These are phyloP conservation scores for Aspergillus fumigatus DNA, from an alignment of 2,329 filamentous ascomycete species.

Conservation along the genomic window DNA sequence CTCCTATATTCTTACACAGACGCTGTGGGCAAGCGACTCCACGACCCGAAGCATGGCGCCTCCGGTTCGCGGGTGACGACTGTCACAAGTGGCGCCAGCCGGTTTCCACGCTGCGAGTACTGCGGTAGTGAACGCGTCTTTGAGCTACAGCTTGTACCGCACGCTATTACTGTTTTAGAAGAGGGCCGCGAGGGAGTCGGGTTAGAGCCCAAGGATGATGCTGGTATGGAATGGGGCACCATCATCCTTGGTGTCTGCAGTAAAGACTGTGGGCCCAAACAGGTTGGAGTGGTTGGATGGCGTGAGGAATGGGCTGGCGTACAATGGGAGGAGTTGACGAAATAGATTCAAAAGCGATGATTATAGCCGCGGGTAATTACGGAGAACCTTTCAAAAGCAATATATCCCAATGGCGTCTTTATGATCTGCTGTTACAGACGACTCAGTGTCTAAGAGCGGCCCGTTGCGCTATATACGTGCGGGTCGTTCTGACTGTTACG, in stretches of 20 bases:
- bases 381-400: background rate
- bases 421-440: background rate
- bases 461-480: background rate
- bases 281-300: conserved; percentile 66
- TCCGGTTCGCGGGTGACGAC: conserved; percentile 25
- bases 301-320: conserved; percentile 96
- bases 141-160: conserved; percentile 87
- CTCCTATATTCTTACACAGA: conserved; percentile 80
- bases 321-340: conserved; percentile 78
- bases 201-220: conserved; percentile 56
- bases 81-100: conserved; percentile 20
- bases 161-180: conserved; percentile 85
- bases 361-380: background rate
- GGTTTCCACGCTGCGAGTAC: conserved; percentile 69
- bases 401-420: background rate
- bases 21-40: conserved; percentile 62
- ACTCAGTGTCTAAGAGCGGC: background rate
- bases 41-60: conserved; percentile 17
- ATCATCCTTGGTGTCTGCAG: conserved; percentile 81
- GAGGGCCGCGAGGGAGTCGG: conserved; percentile 59
- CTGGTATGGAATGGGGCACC: conserved; percentile 97
- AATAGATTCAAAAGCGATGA: conserved; percentile 5
- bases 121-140: conserved; percentile 76
- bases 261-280: conserved; percentile 66
- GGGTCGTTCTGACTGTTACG: background rate